A percentile compares a stretch with the other conserved stretches of the same genome.
These are phyloP conservation scores for Pythium myriotylum DNA, from an alignment of 352 stramenopile species.

Conservation along the genomic window DNA sequence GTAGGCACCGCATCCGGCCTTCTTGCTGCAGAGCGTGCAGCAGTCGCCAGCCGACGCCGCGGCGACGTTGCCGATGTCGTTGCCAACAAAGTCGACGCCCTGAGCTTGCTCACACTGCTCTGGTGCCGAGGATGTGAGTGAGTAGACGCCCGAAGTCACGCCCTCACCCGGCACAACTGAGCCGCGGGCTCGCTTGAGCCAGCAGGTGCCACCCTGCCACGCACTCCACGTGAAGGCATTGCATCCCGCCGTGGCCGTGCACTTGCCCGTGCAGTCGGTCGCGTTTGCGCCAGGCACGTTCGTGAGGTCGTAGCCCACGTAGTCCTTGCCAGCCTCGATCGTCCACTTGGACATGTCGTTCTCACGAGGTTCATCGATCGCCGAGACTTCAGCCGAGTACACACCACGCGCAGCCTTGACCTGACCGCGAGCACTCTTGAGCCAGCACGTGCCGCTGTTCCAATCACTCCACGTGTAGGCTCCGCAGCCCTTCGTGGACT, in stretches of 20 bases:
- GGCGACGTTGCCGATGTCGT: slow-evolving; percentile 22
- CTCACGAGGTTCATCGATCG: not conserved
- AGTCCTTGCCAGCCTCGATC: slow-evolving; percentile 21
- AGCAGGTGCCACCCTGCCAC: slow-evolving; percentile 53
- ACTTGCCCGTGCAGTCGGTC: slow-evolving; percentile 15
- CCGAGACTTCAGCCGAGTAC: slow-evolving; percentile 2
- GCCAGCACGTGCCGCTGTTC: slow-evolving; percentile 51
- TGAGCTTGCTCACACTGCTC: not conserved
- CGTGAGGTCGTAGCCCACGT: slow-evolving; percentile 29
- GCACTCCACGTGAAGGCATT: slow-evolving; percentile 39
- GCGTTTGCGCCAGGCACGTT: not conserved
- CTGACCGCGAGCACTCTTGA: slow-evolving; percentile 35
- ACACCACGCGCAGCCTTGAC: not conserved
- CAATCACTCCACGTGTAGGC: slow-evolving; percentile 44
- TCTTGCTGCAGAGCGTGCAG: slow-evolving; percentile 7
- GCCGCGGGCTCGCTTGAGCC: slow-evolving; percentile 37
- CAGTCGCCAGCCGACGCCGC: slow-evolving; percentile 10
- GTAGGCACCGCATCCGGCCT: slow-evolving; percentile 11
- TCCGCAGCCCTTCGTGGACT: slow-evolving; percentile 3
- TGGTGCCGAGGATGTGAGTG: not conserved
- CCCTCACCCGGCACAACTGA: not conserved
- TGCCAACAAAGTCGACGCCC: slow-evolving; percentile 29
- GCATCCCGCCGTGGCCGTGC: slow-evolving; percentile 7
- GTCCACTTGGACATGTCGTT: not conserved
- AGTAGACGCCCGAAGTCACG: not conserved